Evolutionary conservation across 2,329 filamentous ascomycete genomes (phyloP), one percentile per base, ranked within the genome.

Genomic region (Talaromyces sp.): DNA sequence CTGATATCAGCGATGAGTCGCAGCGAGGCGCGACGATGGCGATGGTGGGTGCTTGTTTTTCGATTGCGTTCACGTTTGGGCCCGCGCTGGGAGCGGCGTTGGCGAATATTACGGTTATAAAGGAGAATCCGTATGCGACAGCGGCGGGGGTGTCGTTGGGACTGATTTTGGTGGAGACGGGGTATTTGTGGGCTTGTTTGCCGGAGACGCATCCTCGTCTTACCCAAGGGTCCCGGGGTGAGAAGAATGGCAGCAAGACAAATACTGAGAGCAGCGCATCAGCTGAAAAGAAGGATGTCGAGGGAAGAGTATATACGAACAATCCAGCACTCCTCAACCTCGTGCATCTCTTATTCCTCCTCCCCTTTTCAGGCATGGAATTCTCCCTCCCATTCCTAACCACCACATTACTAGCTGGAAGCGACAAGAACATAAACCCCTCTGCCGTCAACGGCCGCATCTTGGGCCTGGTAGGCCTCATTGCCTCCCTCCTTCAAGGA

Each of bases 351-450:
- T 81, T 89, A 56, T 99, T 99, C 78, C 88, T 99, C 67, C 88
- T 99, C 13, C 97, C 97, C 79, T 99, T 99, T 80, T 97, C 92
- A 1, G 95, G 95, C 67, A 94, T 99, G 90, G 95, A 99, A 76
- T 98, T 97, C 78, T 97, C 93, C 0, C 85, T 99, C 2, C 93
- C 95, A 0, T 99, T 99, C 77, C 93, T 99, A 88, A 98, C 94
- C 0, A 96, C 95, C 72, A 94, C 97, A 62, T 86, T 99, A 77
- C 86, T 86, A 8, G 96, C 95, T 75, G 87, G 84, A 11, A 64
- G 63, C 3, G 70, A n/a, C 25, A 45, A 5, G 15, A 70, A 19
- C n/a, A 68, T 72, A 43, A 80, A 75, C 61, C 80, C 80, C 0
- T 90, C 93, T 0, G 86, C 88, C 51, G 86, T 92, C 61, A 96